Conservation (phyloP, 345 rosid species). For the Citrus mangshanensis region DNA sequence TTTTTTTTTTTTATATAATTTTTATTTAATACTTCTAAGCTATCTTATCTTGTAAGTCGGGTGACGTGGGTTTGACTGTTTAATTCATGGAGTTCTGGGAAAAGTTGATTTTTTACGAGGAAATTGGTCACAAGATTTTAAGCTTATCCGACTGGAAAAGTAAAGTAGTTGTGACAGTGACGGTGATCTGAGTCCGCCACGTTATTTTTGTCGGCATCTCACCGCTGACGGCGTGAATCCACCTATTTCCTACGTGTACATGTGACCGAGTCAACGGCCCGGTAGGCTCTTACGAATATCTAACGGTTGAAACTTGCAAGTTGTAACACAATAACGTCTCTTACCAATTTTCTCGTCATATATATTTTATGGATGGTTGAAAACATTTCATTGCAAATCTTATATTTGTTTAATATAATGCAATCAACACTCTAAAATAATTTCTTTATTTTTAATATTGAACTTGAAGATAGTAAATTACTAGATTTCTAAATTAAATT, state of each 20-base stretch:
- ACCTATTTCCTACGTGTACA: background rate
- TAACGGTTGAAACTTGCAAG: no score
- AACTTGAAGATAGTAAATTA: background rate
- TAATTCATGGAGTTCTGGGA: no score
- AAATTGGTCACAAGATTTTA: background rate
- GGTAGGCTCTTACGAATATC: no score
- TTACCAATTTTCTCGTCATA: background rate
- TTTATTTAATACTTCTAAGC: no score
- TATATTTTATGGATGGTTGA: no score
- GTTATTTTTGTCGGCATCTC: background rate
- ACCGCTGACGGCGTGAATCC: background rate
- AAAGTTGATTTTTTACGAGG: background rate
- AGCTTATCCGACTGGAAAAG: conserved; percentile 23
- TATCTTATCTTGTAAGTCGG: no score
- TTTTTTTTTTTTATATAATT: background rate
- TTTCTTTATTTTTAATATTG: no score
- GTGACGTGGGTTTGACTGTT: no score
- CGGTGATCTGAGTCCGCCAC: conserved; percentile 40
- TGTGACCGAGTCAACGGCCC: background rate
- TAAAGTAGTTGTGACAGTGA: conserved; percentile 4
- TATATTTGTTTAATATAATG: no score
- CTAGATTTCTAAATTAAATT: no score
- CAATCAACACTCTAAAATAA: no score
- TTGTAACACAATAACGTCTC: background rate
- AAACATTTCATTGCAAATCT: background rate